A percentile compares a stretch with the other conserved stretches of the same genome.
phyloP scores from a whole-genome alignment of 768 basidiomycete species.

The Cubamyces sp. region DNA sequence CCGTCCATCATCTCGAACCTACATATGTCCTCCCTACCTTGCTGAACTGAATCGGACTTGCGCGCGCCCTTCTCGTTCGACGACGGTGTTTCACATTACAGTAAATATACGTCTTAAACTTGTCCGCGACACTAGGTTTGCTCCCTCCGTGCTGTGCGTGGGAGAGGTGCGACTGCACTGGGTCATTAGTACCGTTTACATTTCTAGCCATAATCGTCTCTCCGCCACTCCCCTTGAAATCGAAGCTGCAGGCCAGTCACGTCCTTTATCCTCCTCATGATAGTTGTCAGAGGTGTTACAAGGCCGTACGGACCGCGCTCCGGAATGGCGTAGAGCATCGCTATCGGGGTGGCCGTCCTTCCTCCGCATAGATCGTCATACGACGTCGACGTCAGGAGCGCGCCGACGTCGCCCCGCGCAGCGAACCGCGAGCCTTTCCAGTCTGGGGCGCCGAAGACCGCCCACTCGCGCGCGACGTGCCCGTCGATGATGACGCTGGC shows the following conservation, averaged over 20 bases:
- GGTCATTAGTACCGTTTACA: background rate
- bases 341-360: slow-evolving; percentile 8
- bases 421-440: slow-evolving; percentile 11
- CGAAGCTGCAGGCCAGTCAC: slow-evolving; percentile 26
- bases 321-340: slow-evolving; percentile 21
- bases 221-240: slow-evolving; percentile 20
- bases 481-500: slow-evolving; percentile 22
- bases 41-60: slow-evolving; percentile 12
- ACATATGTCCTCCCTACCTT: slow-evolving; percentile 12
- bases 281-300: slow-evolving; percentile 24
- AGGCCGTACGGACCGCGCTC: slow-evolving; percentile 27
- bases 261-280: slow-evolving; percentile 21
- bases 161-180: too few relatives aligned
- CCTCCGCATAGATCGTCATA: slow-evolving; percentile 6
- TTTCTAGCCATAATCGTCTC: slow-evolving; percentile 2
- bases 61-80: background rate
- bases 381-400: slow-evolving; percentile 11
- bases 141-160: too few relatives aligned
- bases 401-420: slow-evolving; percentile 24
- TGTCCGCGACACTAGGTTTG: too few relatives aligned
- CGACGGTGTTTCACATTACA: slow-evolving; percentile 1
- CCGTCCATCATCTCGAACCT: slow-evolving; percentile 12
- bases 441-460: slow-evolving; percentile 20
- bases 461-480: slow-evolving; percentile 24
- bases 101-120: background rate